phyloP scores from a whole-genome alignment of 176 grass and related monocot species.

The Oryza nivara region DNA sequence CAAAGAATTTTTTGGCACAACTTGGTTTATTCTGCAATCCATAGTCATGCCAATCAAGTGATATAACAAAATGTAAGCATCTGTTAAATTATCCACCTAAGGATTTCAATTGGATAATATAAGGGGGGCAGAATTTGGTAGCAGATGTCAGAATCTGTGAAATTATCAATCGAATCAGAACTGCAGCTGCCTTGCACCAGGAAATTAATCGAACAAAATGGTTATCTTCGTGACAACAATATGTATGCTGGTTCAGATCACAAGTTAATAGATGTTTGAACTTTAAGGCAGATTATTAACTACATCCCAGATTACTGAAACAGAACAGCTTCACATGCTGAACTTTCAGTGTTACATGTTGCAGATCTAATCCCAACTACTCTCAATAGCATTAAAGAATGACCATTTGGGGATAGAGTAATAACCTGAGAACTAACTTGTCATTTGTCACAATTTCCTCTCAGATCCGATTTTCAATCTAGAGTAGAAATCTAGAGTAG shows the following conservation, averaged over 20 bases:
- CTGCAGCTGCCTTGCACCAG: neutral
- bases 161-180: conserved; percentile 9
- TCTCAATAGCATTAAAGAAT: neutral
- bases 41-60: conserved; percentile 38
- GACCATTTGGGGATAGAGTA: neutral
- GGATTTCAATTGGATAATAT: neutral
- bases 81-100: neutral
- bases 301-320: neutral
- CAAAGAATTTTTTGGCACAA: conserved; percentile 37
- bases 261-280: neutral
- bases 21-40: conserved; percentile 38
- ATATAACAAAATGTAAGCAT: neutral
- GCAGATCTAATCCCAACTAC: neutral
- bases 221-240: neutral
- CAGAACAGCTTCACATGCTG: neutral
- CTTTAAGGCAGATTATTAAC: neutral
- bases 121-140: neutral
- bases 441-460: neutral
- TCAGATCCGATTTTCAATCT: neutral
- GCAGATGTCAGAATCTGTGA: neutral
- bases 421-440: neutral
- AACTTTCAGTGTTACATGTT: neutral
- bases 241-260: neutral
- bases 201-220: neutral
- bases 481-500: neutral